Percentiles rank a stretch among this genome's conserved stretches.
Evolutionary conservation across 2,329 filamentous ascomycete species (phyloP).

Genomic region (Zalaria sp.): DNA sequence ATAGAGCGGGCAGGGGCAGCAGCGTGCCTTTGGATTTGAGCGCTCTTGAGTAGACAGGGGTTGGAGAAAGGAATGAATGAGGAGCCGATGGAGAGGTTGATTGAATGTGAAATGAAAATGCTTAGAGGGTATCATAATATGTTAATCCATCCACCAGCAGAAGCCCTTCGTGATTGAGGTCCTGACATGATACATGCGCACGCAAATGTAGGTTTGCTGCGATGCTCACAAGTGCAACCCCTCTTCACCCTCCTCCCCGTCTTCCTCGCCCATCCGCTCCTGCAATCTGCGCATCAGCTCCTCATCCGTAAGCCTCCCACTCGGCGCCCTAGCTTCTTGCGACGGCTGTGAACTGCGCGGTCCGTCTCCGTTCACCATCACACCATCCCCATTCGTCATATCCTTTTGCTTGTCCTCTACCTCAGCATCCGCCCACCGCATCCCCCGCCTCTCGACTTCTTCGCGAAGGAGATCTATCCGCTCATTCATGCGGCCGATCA

Average conservation of each 20-base stretch:
- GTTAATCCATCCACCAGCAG: too few species aligned
- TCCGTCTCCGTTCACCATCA: conserved; percentile 3
- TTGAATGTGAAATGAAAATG: too few species aligned
- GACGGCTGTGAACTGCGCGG: not conserved
- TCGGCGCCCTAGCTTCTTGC: conserved; percentile 7
- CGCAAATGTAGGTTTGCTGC: too few species aligned
- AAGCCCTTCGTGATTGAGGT: too few species aligned
- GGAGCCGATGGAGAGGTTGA: too few species aligned
- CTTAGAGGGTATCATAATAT: too few species aligned
- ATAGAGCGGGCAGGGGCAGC: conserved; percentile 81
- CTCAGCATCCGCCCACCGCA: conserved; percentile 31
- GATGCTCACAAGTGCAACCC: conserved; percentile 46
- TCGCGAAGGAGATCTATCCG: conserved; percentile 47
- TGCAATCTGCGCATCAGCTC: conserved; percentile 43
- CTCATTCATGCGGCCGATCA: conserved; percentile 54
- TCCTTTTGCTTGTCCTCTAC: conserved; percentile 7
- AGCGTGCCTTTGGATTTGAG: conserved; percentile 82
- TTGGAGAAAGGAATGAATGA: not conserved
- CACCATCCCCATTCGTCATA: conserved; percentile 7
- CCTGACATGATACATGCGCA: too few species aligned
- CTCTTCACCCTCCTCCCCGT: conserved; percentile 33
- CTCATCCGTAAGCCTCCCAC: conserved; percentile 43
- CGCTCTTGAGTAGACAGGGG: conserved; percentile 30
- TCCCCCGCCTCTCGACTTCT: conserved; percentile 51
- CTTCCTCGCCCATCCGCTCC: conserved; percentile 37